phyloP scores from a whole-genome alignment of 495 filamentous ascomycete genomes.

The Xylaria acuta region DNA sequence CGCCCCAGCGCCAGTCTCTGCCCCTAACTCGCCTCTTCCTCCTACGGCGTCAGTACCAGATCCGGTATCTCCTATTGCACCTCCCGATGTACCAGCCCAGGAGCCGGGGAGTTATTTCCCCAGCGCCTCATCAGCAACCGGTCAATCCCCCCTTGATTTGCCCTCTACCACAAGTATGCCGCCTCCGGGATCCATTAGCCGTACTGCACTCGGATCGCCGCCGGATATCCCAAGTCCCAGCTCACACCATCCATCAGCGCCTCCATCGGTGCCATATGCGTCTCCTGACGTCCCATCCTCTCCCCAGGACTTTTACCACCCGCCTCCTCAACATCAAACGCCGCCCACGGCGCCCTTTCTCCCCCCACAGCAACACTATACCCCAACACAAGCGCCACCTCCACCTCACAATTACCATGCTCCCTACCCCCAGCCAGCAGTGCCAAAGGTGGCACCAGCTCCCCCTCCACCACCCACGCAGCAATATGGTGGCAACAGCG shows the following conservation, averaged over 20 bases:
- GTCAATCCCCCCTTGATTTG: slow-evolving; percentile 34
- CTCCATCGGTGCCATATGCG: slow-evolving; percentile 27
- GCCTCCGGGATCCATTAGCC: slow-evolving; percentile 28
- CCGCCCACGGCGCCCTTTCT: slow-evolving; percentile 28
- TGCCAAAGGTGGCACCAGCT: slow-evolving; percentile 15
- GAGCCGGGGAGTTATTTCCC: slow-evolving; percentile 41
- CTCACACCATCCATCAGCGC: slow-evolving; percentile 37
- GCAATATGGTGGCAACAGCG: slow-evolving; percentile 28
- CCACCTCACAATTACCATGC: slow-evolving; percentile 31
- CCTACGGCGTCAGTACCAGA: slow-evolving; percentile 38
- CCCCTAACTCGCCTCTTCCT: slow-evolving; percentile 50
- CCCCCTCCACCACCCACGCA: slow-evolving; percentile 30
- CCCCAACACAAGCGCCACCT: slow-evolving; percentile 24
- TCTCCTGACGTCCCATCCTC: slow-evolving; percentile 21
- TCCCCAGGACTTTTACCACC: slow-evolving; percentile 38
- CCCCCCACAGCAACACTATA: slow-evolving; percentile 29
- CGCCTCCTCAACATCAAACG: slow-evolving; percentile 23
- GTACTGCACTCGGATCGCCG: slow-evolving; percentile 25
- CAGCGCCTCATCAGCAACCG: slow-evolving; percentile 25
- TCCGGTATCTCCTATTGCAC: slow-evolving; percentile 48
- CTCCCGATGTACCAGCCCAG: slow-evolving; percentile 37
- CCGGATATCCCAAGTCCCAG: slow-evolving; percentile 33
- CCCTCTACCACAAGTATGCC: slow-evolving; percentile 38
- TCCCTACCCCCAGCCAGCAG: slow-evolving; percentile 28
- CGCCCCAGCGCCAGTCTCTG: slow-evolving; percentile 43